A percentile compares a stretch with the other conserved stretches of the same genome.
Conservation (phyloP, 495 filamentous ascomycete species). For the Tuber microsphaerosporum region DNA sequence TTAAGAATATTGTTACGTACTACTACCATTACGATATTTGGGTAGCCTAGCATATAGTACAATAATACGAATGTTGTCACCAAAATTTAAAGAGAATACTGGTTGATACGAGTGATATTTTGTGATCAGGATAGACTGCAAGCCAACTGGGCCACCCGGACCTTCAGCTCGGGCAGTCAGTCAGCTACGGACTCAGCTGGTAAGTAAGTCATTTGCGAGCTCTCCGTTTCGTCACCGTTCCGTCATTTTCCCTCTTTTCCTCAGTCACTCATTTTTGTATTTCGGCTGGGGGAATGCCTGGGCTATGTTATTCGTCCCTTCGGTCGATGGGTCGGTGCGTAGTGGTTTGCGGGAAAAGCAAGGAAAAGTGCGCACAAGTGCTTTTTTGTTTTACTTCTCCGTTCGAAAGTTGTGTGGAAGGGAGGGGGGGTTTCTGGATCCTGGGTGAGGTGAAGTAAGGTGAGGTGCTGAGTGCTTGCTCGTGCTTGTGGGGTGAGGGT, state of each 20-base stretch:
- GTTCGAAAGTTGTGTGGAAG: background rate
- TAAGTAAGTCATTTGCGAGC: background rate
- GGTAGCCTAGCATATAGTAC: background rate
- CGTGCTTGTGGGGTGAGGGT: background rate
- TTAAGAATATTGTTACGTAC: background rate
- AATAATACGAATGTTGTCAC: background rate
- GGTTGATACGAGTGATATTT: background rate
- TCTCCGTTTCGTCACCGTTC: background rate
- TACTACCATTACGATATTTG: background rate
- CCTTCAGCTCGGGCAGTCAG: background rate
- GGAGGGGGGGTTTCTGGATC: background rate
- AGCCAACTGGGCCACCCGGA: background rate
- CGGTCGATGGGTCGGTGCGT: background rate
- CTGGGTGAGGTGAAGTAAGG: background rate
- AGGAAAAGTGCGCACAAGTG: background rate
- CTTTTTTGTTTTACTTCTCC: background rate
- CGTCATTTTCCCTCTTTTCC: background rate
- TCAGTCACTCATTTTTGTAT: background rate
- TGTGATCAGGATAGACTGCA: background rate
- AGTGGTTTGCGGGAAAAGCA: background rate
- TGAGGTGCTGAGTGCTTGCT: background rate
- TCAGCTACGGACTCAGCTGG: background rate
- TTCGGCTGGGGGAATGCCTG: background rate
- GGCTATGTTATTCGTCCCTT: background rate
- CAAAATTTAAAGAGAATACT: background rate